Percentiles rank a stretch among this genome's conserved stretches.
Conservation (phyloP, 2,329 filamentous ascomycete species). For the Sporothrix protearum region DNA sequence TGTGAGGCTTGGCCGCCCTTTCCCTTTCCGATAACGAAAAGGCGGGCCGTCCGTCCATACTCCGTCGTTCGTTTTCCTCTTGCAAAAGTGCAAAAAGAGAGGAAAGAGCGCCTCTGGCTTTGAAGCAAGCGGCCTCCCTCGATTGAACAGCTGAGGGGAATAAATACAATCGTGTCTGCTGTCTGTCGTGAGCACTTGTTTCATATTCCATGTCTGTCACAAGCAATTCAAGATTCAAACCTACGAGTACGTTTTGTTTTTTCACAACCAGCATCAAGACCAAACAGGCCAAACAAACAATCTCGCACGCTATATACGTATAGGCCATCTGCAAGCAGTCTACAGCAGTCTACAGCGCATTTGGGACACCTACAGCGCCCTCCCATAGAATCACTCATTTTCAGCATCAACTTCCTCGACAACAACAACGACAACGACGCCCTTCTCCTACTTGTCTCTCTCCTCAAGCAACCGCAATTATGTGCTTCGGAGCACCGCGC, state of each 20-base stretch:
- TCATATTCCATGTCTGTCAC: neutral
- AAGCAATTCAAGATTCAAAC: neutral
- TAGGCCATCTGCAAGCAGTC: neutral
- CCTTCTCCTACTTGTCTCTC: neutral
- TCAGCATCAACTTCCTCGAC: neutral
- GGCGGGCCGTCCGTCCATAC: neutral
- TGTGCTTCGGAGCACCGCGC: conserved; percentile 18
- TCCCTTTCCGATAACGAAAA: neutral
- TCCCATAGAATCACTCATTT: neutral
- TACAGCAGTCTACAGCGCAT: neutral
- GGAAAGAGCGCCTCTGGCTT: neutral
- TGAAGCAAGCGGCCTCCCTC: neutral
- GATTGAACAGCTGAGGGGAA: neutral
- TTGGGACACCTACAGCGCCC: neutral
- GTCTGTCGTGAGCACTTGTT: neutral
- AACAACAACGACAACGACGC: neutral
- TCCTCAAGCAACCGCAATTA: neutral
- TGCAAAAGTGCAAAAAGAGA: neutral
- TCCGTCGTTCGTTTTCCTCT: neutral
- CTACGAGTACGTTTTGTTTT: neutral
- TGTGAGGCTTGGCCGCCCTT: neutral
- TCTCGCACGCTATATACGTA: neutral
- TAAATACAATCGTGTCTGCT: conserved; percentile 1
- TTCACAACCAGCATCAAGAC: neutral
- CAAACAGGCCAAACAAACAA: neutral